A percentile compares a stretch with the other conserved stretches of the same genome.
phyloP scores from a whole-genome alignment of 2,329 filamentous ascomycete species.

The Diaporthe sp. region DNA sequence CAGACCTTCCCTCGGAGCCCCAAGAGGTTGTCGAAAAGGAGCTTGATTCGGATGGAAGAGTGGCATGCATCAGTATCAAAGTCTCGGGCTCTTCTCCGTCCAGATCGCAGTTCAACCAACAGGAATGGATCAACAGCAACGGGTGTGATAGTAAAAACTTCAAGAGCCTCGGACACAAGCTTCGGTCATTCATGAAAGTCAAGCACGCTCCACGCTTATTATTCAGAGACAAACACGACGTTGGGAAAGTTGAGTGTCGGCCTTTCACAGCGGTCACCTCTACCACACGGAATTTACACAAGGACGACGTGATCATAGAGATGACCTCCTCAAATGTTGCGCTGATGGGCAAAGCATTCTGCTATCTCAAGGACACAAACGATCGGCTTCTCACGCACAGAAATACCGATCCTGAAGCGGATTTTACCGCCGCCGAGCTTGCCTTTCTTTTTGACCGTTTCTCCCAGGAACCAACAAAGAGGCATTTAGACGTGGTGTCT shows the following conservation, averaged over 20 bases:
- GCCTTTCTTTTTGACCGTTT: background rate
- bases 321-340: background rate
- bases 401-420: background rate
- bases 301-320: background rate
- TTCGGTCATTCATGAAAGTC: background rate
- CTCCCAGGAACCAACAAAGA: background rate
- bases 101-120: background rate
- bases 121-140: background rate
- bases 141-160: background rate
- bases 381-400: accelerated
- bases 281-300: background rate
- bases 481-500: background rate
- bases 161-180: background rate
- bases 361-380: slow-evolving; percentile 12
- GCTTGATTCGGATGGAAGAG: background rate
- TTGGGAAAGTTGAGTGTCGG: background rate
- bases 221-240: background rate
- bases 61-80: background rate
- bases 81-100: background rate
- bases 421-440: background rate
- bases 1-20: background rate
- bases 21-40: background rate
- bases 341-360: slow-evolving; percentile 24
- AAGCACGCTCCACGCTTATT: background rate
- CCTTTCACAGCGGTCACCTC: background rate